Percentiles rank a stretch among this genome's conserved stretches.
Evolutionary conservation across 1,139 yeast genomes (phyloP).

Genomic region (Geotrichum restrictum): DNA sequence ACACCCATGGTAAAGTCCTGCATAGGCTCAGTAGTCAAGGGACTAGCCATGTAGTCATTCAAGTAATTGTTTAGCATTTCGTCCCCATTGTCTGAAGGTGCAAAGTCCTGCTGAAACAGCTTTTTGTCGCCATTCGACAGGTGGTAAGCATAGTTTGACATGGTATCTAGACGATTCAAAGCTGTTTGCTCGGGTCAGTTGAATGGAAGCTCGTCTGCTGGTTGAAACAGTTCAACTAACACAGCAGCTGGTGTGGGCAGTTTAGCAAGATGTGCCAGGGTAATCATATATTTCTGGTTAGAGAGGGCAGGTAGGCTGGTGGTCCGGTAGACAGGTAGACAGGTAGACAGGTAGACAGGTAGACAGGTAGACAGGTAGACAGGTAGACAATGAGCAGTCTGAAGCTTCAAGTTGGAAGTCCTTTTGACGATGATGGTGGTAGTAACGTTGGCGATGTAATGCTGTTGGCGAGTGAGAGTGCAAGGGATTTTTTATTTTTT

Average conservation of each 20-base stretch:
- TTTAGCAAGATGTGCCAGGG: not conserved
- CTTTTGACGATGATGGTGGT: no score
- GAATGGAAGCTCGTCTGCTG: no score
- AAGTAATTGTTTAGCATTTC: not conserved
- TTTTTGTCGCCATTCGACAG: not conserved
- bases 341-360: not conserved
- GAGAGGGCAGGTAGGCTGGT: no score
- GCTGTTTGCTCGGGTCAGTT: not conserved
- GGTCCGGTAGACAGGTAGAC: no score
- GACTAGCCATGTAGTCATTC: constrained; percentile 1
- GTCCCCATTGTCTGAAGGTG: not conserved
- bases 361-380: not conserved
- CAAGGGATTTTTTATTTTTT: no score
- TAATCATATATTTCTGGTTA: not conserved
- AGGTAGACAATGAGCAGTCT: not conserved
- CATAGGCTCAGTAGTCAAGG: not conserved
- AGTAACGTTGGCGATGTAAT: no score
- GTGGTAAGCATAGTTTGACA: not conserved
- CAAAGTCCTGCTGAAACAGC: not conserved
- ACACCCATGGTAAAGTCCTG: not conserved
- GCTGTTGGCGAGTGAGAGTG: no score
- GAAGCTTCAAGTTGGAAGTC: no score
- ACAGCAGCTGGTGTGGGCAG: not conserved
- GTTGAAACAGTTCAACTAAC: no score
- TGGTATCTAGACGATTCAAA: not conserved